Evolutionary conservation across 495 filamentous ascomycete genomes (phyloP), one percentile per base, ranked within the genome.

Genomic region (Paragyromitra xinjiangensis): DNA sequence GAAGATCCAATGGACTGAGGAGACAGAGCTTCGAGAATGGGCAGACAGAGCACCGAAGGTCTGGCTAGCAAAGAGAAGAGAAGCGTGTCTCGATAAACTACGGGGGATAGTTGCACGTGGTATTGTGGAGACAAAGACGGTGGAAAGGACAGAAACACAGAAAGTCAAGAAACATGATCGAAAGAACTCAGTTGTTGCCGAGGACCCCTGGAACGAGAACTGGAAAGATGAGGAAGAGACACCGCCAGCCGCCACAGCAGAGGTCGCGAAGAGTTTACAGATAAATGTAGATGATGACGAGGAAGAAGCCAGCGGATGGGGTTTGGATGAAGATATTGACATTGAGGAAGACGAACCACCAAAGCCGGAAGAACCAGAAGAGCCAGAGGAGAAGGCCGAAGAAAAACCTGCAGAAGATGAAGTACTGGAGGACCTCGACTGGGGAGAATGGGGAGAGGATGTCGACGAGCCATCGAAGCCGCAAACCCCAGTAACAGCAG

Each of bases 11-110:
- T 94, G 92, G 89, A 86, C 87, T 34, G 92, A 92, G 22, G 87
- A 91, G 26, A 87, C 89, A 70, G 88, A 90, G 22, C 83, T 98
- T 67, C 85, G 89, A 9, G 90, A 93, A 51, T 99, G 95, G 95
- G 89, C 91, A 0, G 89, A 91, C 40, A 89, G 90, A 62, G 92
- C 91, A 6, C 91, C 95, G 5, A 88, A 88, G 26, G 87, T 94
- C 12, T 99, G 95, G 95, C 86, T 98, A 24, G 88, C 89, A n/a
- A 94, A 92, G 81, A 90, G 92, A 71, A 90, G 90, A 70, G 93
- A 95, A 77, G 87, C 87, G 51, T 90, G 92, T 3, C 85, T 99
- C 42, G 90, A 93, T 77, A 86, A 87, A 24, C 89, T 95, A 6
- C 89, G 94, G 61, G 88, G 86, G 64, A 87, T 92, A 29, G 85